Base-by-base conservation (phyloP, 352 stramenopile species). In the Globisporangium uncinulatum region DNA sequence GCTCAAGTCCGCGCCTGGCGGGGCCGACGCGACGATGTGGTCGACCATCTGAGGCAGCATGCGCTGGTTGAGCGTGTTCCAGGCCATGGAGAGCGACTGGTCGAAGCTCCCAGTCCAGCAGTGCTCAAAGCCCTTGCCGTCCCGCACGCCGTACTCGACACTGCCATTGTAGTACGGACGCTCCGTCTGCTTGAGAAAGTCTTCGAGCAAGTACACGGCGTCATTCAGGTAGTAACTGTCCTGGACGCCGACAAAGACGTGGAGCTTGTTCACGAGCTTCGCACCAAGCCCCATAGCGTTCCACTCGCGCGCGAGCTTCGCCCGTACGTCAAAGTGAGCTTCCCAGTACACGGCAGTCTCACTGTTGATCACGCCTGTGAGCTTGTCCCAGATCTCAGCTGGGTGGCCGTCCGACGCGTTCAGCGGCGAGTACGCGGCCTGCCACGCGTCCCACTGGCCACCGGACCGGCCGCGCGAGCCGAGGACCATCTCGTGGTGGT, bases 171-270 rank as follows among this genome's bases (percentile, higher is more conserved):
- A 89, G 62, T 79, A 89, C 55, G 79, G 76, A 50, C 76, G 63
- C 4, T 20, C 61, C 7, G 79, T 89, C n/a, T 60, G 78, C 53
- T 84, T 66, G 15, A 89, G 57, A 42, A 86, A 87, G 31, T 85
- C 76, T 37, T 87, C 77, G 3, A 89, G 72, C 53, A 78, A 66
- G 61, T 87, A 89, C 42, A 87, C 79, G 15, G 65, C 76, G 54
- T 87, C 79, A 54, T 89, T 89, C 11, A 89, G 57, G 61, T 89
- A 87, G 70, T 87, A 89, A 6, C 76, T 87, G 65, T 89, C 79
- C 10, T 74, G 76, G 51, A 89, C 79, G 21, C 76, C 79, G 15
- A 89, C 79, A 51, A 79, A 89, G 6, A 89, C 79, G 60, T 87
- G 76, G 8, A 89, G 66, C 56, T 89, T 89, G 67, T 86, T 87